Evolutionary conservation across 352 stramenopile genomes (phyloP).

Genomic region (Pythium coloratum): DNA sequence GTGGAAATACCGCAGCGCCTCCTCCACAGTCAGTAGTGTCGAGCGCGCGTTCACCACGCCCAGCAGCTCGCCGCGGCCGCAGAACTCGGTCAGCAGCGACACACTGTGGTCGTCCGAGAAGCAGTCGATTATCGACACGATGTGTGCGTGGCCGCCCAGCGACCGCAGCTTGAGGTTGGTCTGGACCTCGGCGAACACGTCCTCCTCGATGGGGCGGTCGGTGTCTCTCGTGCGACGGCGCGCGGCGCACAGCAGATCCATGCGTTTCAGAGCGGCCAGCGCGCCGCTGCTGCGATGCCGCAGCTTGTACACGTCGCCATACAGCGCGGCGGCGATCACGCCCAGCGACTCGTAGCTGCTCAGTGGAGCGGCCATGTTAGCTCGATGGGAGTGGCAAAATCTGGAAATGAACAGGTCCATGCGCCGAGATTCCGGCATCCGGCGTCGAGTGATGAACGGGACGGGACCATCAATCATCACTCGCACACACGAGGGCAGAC

Average conservation of each 20-base stretch:
- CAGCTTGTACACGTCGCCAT: conserved; percentile 68
- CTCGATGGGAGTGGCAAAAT: conserved; percentile 7
- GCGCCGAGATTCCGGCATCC: conserved; percentile 9
- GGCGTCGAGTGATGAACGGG: conserved; percentile 5
- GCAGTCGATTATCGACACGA: conserved; percentile 65
- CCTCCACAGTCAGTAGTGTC: conserved; percentile 28
- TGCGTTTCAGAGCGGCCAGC: conserved; percentile 76
- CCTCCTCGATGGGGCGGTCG: conserved; percentile 55
- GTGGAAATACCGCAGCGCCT: conserved; percentile 59
- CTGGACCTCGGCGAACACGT: conserved; percentile 69
- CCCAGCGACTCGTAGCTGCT: conserved; percentile 54
- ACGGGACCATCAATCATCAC: conserved; percentile 1
- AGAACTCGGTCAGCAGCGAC: conserved; percentile 74
- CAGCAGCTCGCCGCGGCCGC: conserved; percentile 65
- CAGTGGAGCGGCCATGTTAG: neutral
- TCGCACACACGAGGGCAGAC: neutral
- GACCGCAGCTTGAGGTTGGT: conserved; percentile 59
- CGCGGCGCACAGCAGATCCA: conserved; percentile 61
- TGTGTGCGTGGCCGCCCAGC: conserved; percentile 66
- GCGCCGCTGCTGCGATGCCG: conserved; percentile 49
- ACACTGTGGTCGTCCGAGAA: conserved; percentile 64
- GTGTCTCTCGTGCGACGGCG: conserved; percentile 50
- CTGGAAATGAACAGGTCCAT: conserved; percentile 11
- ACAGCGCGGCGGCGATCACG: conserved; percentile 68
- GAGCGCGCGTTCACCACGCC: conserved; percentile 61